Base-by-base conservation (phyloP, 495 filamentous ascomycete genomes). In the Bacidia gigantensis region DNA sequence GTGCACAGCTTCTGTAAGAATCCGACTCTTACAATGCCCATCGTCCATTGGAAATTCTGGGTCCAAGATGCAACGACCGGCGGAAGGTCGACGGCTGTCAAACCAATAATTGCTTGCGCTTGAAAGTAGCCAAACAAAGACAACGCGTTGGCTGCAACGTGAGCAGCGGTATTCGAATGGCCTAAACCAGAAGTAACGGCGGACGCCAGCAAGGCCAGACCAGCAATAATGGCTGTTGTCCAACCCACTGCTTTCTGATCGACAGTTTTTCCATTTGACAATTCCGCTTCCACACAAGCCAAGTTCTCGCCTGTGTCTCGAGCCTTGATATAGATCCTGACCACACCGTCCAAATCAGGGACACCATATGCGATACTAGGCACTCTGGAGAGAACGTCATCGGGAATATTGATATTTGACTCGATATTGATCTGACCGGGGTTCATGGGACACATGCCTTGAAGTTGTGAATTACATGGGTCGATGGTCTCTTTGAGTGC, bases 11-110 rank as follows among this genome's bases (percentile, higher is more conserved):
- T 69, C 64, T 98, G 86, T 62, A 97, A 75, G 67, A 97, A 98
- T 40, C 73, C 72, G 52, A 98, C 76, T 49, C 77, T 77, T 61
- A 98, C 94, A 61, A 98, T 89, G 60, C 92, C 92, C 87, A 98
- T 93, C 64, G 81, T 90, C 92, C 92, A 98, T 65, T 90, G 83
- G 72, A 97, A 96, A 62, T 97, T 92, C 71, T 97, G 90, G 0
- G 90, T 95, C 92, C 92, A 98, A 0, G 90, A 75, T 61, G 84
- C 77, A 41, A 94, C 92, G 46, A 94, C 84, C 0, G 92, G 92
- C 2, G 92, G 92, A 47, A 95, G 78, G 22, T 75, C 74, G n/a
- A 96, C 81, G 11, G 84, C 75, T 29, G 79, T 84, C 73, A 96
- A 83, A 43, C 89, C 92, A 56, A 95, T 73, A 66, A 98, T 89